Evolutionary conservation across 176 grass and related monocot species (phyloP).

Genomic region (Aegilops bicornis): DNA sequence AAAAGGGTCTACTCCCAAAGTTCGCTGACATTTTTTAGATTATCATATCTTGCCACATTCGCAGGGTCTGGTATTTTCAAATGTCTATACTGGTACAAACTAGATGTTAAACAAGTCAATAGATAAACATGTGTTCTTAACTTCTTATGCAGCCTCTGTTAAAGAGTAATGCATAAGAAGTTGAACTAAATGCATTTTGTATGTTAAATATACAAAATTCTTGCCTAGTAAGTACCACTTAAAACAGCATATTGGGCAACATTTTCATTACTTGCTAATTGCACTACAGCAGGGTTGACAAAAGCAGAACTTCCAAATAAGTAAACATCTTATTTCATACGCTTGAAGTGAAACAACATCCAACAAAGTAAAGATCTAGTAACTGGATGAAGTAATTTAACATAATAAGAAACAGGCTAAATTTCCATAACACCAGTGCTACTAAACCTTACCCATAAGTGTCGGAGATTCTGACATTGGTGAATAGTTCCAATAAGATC

Average conservation of each 20-base stretch:
- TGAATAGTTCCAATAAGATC: slow-evolving; percentile 53
- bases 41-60: background rate
- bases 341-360: slow-evolving; percentile 1
- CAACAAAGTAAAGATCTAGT: slow-evolving; percentile 3
- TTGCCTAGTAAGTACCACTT: background rate
- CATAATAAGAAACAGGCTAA: background rate
- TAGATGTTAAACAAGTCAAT: background rate
- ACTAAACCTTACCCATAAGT: slow-evolving; percentile 60
- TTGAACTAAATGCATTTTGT: background rate
- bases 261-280: background rate
- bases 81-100: background rate
- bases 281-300: background rate
- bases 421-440: background rate
- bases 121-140: background rate
- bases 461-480: slow-evolving; percentile 49
- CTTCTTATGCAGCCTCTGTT: slow-evolving; percentile 12
- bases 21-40: background rate
- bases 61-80: background rate
- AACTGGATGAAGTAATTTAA: slow-evolving; percentile 14
- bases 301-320: background rate
- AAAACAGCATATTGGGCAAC: background rate
- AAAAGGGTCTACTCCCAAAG: background rate
- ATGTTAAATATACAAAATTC: slow-evolving; percentile 1
- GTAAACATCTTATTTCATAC: background rate
- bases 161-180: background rate